Evolutionary conservation across 2,329 filamentous ascomycete species (phyloP).

Genomic region (Zymoseptoria brevis): DNA sequence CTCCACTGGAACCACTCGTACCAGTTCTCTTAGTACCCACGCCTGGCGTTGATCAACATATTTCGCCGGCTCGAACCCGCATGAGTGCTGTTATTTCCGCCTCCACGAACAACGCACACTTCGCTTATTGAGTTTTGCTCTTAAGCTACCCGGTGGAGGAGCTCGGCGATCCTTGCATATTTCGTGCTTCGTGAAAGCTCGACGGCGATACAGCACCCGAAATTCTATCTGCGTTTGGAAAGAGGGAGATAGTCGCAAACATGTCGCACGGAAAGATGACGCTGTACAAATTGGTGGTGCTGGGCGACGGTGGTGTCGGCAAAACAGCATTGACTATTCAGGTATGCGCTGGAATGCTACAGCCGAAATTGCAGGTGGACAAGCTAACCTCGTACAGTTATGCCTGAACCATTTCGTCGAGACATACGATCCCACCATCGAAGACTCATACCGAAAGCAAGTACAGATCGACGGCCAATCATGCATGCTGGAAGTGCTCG

Average conservation of each 20-base stretch:
- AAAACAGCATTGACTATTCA: conserved; percentile 99
- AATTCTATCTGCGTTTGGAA: background rate
- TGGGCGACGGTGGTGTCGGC: conserved; percentile 95
- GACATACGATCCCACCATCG: conserved; percentile 66
- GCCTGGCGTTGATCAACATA: background rate
- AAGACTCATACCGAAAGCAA: conserved; percentile 62
- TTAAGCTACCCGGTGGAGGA: background rate
- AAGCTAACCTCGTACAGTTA: conserved; percentile 48
- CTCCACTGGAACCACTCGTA: background rate
- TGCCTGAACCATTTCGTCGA: conserved; percentile 98
- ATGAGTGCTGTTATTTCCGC: background rate
- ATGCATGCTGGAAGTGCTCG: conserved; percentile 94
- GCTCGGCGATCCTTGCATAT: background rate
- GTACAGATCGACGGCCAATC: conserved; percentile 85
- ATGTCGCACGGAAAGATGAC: conserved; percentile 35
- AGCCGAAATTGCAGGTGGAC: background rate
- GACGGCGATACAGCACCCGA: background rate
- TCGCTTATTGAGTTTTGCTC: background rate
- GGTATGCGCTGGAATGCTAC: conserved; percentile 11
- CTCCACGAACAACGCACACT: background rate
- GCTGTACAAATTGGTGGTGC: conserved; percentile 84
- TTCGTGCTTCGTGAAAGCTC: background rate
- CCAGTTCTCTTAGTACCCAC: background rate
- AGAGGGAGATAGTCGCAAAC: conserved; percentile 4
- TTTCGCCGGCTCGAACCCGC: background rate